These are phyloP conservation scores for Volvox reticuliferus DNA, from an alignment of 139 green algal genomes.

Conservation along the genomic window DNA sequence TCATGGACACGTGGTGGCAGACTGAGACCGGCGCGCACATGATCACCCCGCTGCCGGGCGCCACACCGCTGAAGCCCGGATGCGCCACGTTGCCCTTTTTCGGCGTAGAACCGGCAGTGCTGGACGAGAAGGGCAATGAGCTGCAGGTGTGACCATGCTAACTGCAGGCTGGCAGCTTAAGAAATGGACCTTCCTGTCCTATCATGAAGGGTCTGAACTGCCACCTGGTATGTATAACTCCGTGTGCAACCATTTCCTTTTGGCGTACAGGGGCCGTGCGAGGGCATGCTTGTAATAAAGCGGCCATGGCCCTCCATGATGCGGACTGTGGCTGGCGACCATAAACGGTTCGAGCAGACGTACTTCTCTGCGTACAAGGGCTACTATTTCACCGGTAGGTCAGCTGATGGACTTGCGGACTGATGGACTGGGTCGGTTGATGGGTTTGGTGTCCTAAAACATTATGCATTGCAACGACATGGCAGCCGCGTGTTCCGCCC, in stretches of 20 bases:
- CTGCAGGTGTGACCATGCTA: slow-evolving; percentile 21
- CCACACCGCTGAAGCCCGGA: slow-evolving; percentile 87
- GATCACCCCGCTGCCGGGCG: slow-evolving; percentile 86
- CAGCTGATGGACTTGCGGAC: not conserved
- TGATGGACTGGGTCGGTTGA: too few relatives aligned
- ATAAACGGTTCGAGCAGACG: slow-evolving; percentile 92
- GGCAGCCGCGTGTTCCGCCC: not conserved
- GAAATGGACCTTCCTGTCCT: too few relatives aligned
- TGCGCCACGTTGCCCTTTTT: slow-evolving; percentile 95
- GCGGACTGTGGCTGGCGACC: slow-evolving; percentile 91
- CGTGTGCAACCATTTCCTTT: too few relatives aligned
- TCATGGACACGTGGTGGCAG: slow-evolving; percentile 98
- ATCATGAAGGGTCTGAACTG: too few relatives aligned
- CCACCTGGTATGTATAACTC: too few relatives aligned
- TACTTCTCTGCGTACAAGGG: slow-evolving; percentile 95
- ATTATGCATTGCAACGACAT: not conserved
- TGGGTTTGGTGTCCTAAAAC: too few relatives aligned
- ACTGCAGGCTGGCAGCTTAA: too few relatives aligned
- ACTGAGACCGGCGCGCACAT: slow-evolving; percentile 93
- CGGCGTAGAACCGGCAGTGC: slow-evolving; percentile 90
- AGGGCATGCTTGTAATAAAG: slow-evolving; percentile 46
- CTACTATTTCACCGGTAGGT: slow-evolving; percentile 92
- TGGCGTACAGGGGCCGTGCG: not conserved
- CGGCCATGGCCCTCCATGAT: slow-evolving; percentile 89
- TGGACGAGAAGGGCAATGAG: slow-evolving; percentile 70